phyloP scores from a whole-genome alignment of 2,329 filamentous ascomycete genomes.

The Botrytis cinerea region DNA sequence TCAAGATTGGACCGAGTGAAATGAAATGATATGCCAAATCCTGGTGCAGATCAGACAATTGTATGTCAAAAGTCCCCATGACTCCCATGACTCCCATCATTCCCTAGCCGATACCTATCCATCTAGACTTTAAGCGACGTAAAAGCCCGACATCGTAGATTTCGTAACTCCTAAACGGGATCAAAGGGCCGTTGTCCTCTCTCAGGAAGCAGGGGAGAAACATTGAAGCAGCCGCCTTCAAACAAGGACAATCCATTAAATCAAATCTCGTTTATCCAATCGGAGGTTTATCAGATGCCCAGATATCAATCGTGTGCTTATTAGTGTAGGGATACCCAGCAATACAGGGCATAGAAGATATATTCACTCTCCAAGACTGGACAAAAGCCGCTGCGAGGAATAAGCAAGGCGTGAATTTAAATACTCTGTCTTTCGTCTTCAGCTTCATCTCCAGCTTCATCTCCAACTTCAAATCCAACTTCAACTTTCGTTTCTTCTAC shows the following conservation, averaged over 20 bases:
- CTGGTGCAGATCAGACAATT: neutral
- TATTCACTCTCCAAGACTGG: neutral
- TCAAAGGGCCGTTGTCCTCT: neutral
- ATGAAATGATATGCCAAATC: neutral
- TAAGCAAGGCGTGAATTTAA: neutral
- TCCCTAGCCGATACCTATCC: neutral
- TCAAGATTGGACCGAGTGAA: neutral
- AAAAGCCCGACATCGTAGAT: neutral
- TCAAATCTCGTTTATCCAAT: neutral
- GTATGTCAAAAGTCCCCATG: neutral
- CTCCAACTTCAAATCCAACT: neutral
- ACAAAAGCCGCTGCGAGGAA: neutral
- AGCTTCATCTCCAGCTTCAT: neutral
- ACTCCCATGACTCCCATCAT: neutral
- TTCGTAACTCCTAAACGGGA: neutral
- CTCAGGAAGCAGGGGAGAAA: neutral
- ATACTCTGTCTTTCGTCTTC: slow-evolving; percentile 2
- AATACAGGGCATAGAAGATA: neutral
- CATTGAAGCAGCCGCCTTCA: neutral
- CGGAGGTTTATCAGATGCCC: neutral
- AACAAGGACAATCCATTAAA: neutral
- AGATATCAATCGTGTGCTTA: neutral
- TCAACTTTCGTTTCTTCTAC: neutral
- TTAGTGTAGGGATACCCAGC: neutral
- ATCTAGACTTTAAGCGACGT: neutral